phyloP scores from a whole-genome alignment of 2,329 filamentous ascomycete species.

The Teratosphaeriaceae sp. region DNA sequence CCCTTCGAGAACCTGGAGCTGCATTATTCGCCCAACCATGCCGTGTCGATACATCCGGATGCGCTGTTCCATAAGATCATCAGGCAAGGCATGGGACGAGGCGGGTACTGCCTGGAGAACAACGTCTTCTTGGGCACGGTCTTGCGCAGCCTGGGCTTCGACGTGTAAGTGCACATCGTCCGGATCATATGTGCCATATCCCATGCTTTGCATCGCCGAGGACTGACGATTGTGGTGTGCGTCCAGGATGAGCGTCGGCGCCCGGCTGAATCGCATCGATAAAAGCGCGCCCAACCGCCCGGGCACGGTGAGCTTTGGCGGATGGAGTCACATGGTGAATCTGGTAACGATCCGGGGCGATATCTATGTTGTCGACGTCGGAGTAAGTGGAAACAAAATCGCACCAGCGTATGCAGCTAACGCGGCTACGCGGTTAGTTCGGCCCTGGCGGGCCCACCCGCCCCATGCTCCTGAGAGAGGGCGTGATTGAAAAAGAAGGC shows the following conservation, averaged over 20 bases:
- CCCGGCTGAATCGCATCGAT: constrained; percentile 28
- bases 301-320: constrained; percentile 6
- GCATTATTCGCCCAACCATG: constrained; percentile 47
- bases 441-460: constrained; percentile 54
- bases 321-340: constrained; percentile 38
- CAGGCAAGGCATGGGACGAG: constrained; percentile 36
- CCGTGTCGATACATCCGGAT: constrained; percentile 44
- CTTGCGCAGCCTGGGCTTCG: constrained; percentile 46
- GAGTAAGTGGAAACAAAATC: constrained; percentile 16
- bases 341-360: constrained; percentile 41
- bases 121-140: constrained; percentile 47
- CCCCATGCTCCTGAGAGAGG: constrained; percentile 50
- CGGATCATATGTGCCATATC: too few relatives aligned
- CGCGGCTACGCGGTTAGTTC: constrained; percentile 34
- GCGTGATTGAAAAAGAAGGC: constrained; percentile 31
- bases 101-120: constrained; percentile 58
- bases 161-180: constrained; percentile 17
- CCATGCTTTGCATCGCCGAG: too few relatives aligned
- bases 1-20: constrained; percentile 53
- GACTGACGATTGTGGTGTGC: background rate
- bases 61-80: constrained; percentile 48
- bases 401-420: background rate
- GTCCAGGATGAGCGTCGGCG: constrained; percentile 32
- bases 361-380: constrained; percentile 54
- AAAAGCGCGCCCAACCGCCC: background rate